Conservation (phyloP, 768 basidiomycete species). For the Amanita rubescens region DNA sequence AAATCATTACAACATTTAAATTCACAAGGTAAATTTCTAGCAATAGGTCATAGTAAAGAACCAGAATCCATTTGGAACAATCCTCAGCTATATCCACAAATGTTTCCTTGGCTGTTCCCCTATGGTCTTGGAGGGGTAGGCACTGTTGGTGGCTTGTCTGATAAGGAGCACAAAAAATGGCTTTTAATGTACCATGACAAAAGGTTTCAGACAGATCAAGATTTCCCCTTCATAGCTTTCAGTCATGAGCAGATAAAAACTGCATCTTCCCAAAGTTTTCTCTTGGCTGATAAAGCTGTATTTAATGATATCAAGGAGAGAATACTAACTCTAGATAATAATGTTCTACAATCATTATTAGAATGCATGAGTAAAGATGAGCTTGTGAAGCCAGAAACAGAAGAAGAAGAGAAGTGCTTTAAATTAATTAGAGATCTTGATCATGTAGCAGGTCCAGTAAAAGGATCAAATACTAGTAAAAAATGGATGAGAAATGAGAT, state of each 20-base stretch:
- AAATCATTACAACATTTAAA: slow-evolving; percentile 22
- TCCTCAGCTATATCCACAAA: slow-evolving; percentile 24
- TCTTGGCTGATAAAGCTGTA: slow-evolving; percentile 9
- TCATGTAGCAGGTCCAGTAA: too few relatives aligned
- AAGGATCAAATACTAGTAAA: too few relatives aligned
- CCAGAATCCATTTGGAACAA: slow-evolving; percentile 28
- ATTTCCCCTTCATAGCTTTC: slow-evolving; percentile 22
- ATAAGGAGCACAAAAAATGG: slow-evolving; percentile 22
- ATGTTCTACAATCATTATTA: background rate
- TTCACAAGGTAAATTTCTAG: slow-evolving; percentile 17
- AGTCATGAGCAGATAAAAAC: slow-evolving; percentile 20
- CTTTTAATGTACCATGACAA: background rate
- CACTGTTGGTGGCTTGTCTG: slow-evolving; percentile 7
- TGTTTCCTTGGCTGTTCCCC: slow-evolving; percentile 29
- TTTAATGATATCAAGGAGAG: slow-evolving; percentile 9
- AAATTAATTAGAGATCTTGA: too few relatives aligned
- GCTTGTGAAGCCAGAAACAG: slow-evolving; percentile 9
- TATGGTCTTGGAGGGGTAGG: slow-evolving; percentile 22
- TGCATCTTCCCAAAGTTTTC: slow-evolving; percentile 15
- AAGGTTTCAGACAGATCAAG: slow-evolving; percentile 24
- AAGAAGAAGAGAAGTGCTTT: slow-evolving; percentile 13
- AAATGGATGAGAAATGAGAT: slow-evolving; percentile 1
- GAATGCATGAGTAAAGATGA: slow-evolving; percentile 8
- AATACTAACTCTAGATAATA: slow-evolving; percentile 5
- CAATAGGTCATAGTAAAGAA: background rate